Evolutionary conservation across 2,329 filamentous ascomycete species (phyloP), one percentile per base, ranked within the genome.

Genomic region (Xylariales sp.): DNA sequence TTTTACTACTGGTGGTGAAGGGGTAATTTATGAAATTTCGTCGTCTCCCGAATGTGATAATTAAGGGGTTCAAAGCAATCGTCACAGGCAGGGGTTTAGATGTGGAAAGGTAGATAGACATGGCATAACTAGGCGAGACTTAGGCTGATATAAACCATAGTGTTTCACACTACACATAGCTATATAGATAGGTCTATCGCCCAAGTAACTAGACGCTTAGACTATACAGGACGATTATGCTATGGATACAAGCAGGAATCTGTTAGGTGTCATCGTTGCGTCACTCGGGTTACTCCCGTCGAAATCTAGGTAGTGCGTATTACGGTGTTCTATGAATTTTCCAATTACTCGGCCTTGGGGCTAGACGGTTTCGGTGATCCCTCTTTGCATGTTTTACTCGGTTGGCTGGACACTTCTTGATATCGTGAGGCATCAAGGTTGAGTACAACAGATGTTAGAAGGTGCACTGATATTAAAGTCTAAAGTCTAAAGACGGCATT

Each of bases 121-220:
- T 5, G 32, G 48, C n/a, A n/a, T n/a, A n/a, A n/a, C n/a, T n/a
- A n/a, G n/a, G n/a, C n/a, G n/a, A n/a, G 18, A 32, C 32, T 64
- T 28, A 62, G 61, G 52, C 52, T 63, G 41, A 56, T 50, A 39
- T 36, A n/a, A n/a, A 50, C 9, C 10, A 41, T 9, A 41, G 36
- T 39, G 8, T 39, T 39, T 39, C 0, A 39, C n/a, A 49, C 45
- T 28, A 50, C 34, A 32, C 48, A 30, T 16, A 48, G 30, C 54
- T 9, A 57, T 50, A 30, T 64, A 28, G 36, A 9, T 30, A 28
- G 45, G 34, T 43, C 12, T 34, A 45, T n/a, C n/a, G 18, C 43
- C 23, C 23, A 32, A 23, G 41, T n/a, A 49, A 12, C n/a, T 48
- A n/a, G 5, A 23, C 46, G 18, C 6, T 18, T 16, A 7, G 49